Conservation (phyloP, 768 basidiomycete species). For the Suillus alpinus region DNA sequence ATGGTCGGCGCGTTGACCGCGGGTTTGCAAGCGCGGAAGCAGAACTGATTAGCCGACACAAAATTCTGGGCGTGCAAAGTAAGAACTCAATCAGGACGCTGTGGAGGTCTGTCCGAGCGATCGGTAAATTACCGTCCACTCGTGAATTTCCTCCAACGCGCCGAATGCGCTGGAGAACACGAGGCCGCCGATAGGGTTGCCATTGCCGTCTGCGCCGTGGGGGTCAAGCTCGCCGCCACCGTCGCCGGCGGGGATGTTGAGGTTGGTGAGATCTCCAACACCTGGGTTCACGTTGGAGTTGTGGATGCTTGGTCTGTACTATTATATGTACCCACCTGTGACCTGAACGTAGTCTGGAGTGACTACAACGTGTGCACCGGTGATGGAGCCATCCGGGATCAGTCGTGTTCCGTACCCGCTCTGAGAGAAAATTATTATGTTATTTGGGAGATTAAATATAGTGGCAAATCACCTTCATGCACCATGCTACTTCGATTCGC, state of each 20-base stretch:
- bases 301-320: conserved; percentile 16
- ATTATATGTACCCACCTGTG: conserved; percentile 41
- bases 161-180: conserved; percentile 76
- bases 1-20: conserved; percentile 43
- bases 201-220: conserved; percentile 59
- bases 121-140: conserved; percentile 63
- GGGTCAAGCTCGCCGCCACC: conserved; percentile 67
- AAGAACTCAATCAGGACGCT: conserved; percentile 4
- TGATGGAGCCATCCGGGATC: conserved; percentile 72
- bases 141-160: conserved; percentile 52
- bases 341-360: conserved; percentile 77
- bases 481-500: conserved; percentile 55
- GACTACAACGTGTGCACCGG: conserved; percentile 63
- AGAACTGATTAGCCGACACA: conserved; percentile 58
- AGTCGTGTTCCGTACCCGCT: conserved; percentile 58
- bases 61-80: conserved; percentile 46
- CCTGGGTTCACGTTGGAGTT: conserved; percentile 38
- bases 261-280: conserved; percentile 57
- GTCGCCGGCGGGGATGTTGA: conserved; percentile 64
- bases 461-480: conserved; percentile 35
- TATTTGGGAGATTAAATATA: not conserved
- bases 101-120: conserved; percentile 5
- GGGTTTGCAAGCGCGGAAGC: conserved; percentile 69
- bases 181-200: conserved; percentile 62
- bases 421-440: conserved; percentile 28